phyloP scores from a whole-genome alignment of 1,284 basidiomycete species.

The Ganoderma sinense region DNA sequence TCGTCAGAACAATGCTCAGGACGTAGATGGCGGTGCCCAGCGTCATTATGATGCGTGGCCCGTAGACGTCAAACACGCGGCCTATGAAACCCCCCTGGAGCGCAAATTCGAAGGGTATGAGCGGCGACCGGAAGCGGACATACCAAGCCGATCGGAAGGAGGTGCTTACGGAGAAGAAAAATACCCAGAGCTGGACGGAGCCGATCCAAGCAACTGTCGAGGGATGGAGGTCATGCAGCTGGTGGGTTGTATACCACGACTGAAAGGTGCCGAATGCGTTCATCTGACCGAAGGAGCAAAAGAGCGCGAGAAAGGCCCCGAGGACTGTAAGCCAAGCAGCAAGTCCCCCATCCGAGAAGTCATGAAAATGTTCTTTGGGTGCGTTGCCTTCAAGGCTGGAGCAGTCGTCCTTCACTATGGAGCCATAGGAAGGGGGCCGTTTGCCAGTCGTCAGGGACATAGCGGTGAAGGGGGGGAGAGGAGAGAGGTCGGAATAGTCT shows the following conservation, averaged over 20 bases:
- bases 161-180: constrained; percentile 47
- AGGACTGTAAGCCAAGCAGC: constrained; percentile 33
- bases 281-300: constrained; percentile 48
- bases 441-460: constrained; percentile 13
- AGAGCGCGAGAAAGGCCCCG: constrained; percentile 32
- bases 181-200: constrained; percentile 50
- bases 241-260: constrained; percentile 51
- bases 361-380: constrained; percentile 7
- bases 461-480: neutral
- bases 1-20: constrained; percentile 45
- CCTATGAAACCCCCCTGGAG: constrained; percentile 42
- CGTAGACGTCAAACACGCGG: constrained; percentile 46
- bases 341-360: constrained; percentile 24
- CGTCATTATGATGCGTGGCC: constrained; percentile 41
- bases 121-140: neutral
- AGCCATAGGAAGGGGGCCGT: constrained; percentile 17
- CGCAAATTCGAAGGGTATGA: constrained; percentile 1
- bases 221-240: constrained; percentile 43
- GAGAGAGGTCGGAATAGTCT: neutral
- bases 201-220: constrained; percentile 59
- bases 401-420: constrained; percentile 6
- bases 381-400: constrained; percentile 1
- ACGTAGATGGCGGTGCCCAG: constrained; percentile 43
- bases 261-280: constrained; percentile 52
- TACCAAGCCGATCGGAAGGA: constrained; percentile 6